Base-by-base conservation (phyloP, 2,329 filamentous ascomycete species). In the Fusarium cicatricum region DNA sequence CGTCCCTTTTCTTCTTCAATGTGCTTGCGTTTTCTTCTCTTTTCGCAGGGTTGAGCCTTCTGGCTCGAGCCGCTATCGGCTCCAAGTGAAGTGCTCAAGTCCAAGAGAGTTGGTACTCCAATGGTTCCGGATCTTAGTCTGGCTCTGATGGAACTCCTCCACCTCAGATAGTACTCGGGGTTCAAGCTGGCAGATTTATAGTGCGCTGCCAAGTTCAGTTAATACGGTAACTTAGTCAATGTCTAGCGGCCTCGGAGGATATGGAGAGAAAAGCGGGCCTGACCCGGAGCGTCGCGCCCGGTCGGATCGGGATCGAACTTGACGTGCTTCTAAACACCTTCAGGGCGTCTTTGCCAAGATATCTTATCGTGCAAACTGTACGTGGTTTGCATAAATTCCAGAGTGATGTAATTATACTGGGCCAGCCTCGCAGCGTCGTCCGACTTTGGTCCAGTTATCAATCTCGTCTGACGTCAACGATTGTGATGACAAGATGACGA, bases 71-170 rank as follows among this genome's bases (percentile, higher is more conserved):
- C 54, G 33, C 23, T 64, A 17, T 54, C 61, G 14, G 62, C 65
- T 29, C 64, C 67, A 10, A 46, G 57, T 42, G 68, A 71, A 45
- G 61, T 72, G 3, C 70, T 46, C 33, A 48, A 39, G 12, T 32
- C 61, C 3, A 57, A 62, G 60, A 58, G 65, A 42, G 51, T 58
- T 23, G 58, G 58, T 11, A 74, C 72, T 15, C 74, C 81, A 44
- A 80, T n/a, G n/a, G n/a, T n/a, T n/a, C n/a, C n/a, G n/a, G n/a
- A n/a, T n/a, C n/a, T n/a, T n/a, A n/a, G n/a, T n/a, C n/a, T n/a
- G n/a, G n/a, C n/a, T n/a, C n/a, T n/a, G n/a, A n/a, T n/a, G n/a
- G n/a, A n/a, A n/a, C n/a, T n/a, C n/a, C n/a, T n/a, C n/a, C n/a
- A n/a, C n/a, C n/a, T n/a, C n/a, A n/a, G n/a, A n/a, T n/a, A n/a